Evolutionary conservation across 192 early-diverging fungal species (phyloP).

Genomic region (Helicostylum pulchrum): DNA sequence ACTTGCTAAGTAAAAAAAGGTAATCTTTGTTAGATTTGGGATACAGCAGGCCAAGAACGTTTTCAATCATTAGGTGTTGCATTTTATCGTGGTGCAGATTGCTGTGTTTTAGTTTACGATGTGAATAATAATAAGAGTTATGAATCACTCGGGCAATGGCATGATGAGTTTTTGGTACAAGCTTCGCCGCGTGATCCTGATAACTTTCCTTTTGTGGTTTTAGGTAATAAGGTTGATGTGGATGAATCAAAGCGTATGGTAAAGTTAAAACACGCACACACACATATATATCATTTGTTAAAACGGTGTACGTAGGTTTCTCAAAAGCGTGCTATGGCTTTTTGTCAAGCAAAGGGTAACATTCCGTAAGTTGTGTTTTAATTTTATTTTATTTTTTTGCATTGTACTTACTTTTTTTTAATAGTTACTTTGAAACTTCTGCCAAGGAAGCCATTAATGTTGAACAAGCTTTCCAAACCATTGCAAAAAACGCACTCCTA

Average conservation of each 20-base stretch:
- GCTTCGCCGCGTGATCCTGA: constrained; percentile 91
- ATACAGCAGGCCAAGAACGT: constrained; percentile 98
- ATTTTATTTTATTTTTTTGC: too few relatives aligned
- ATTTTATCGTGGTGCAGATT: constrained; percentile 98
- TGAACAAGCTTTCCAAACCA: constrained; percentile 94
- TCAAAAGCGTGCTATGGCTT: constrained; percentile 91
- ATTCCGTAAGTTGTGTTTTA: constrained; percentile 55
- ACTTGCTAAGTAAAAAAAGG: neutral
- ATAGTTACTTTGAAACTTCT: constrained; percentile 83
- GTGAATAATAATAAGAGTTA: constrained; percentile 94
- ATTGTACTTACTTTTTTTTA: neutral
- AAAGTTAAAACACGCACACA: neutral
- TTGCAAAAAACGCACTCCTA: constrained; percentile 91
- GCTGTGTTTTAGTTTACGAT: constrained; percentile 96
- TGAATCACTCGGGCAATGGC: constrained; percentile 93
- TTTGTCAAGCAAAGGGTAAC: constrained; percentile 94
- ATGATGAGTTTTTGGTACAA: constrained; percentile 98
- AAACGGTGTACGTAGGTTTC: constrained; percentile 65
- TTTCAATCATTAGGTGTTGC: constrained; percentile 98
- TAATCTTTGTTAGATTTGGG: constrained; percentile 82
- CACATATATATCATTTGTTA: neutral
- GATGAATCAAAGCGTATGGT: constrained; percentile 91
- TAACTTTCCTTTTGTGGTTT: constrained; percentile 98
- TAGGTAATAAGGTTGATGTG: constrained; percentile 99
- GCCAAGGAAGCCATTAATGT: constrained; percentile 99